Conservation (phyloP, 73 alveolate species). For the Effrenium voratum region DNA sequence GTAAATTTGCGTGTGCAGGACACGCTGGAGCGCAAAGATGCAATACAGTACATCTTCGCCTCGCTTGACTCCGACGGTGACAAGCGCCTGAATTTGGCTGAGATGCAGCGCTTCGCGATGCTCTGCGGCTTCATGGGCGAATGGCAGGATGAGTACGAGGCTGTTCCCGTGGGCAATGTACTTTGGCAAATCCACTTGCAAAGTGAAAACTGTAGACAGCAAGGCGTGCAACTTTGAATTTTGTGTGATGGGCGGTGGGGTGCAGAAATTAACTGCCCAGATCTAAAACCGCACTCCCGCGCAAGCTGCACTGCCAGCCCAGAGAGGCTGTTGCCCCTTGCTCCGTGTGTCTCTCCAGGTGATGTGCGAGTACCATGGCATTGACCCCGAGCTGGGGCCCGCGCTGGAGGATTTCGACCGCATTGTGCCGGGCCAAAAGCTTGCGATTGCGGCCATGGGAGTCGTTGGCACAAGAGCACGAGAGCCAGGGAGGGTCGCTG, state of each 20-base stretch:
- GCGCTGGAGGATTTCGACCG: slow-evolving; percentile 40
- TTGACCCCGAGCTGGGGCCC: background rate
- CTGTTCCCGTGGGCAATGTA: background rate
- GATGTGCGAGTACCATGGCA: slow-evolving; percentile 68
- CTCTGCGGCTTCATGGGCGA: slow-evolving; percentile 44
- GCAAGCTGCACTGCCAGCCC: too few relatives aligned
- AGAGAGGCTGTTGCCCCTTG: too few relatives aligned
- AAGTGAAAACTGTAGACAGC: too few relatives aligned
- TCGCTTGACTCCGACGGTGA: slow-evolving; percentile 66
- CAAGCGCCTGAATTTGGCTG: slow-evolving; percentile 36
- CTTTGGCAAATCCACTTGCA: too few relatives aligned
- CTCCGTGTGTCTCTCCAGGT: slow-evolving; percentile 22
- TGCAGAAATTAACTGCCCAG: too few relatives aligned
- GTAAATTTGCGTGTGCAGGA: too few relatives aligned
- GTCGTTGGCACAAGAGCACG: too few relatives aligned
- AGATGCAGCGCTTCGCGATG: slow-evolving; percentile 67
- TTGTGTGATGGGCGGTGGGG: too few relatives aligned
- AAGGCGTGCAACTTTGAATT: too few relatives aligned
- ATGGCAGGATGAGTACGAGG: slow-evolving; percentile 84
- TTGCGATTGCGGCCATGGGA: too few relatives aligned
- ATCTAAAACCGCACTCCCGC: too few relatives aligned
- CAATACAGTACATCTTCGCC: slow-evolving; percentile 7
- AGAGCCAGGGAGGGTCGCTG: too few relatives aligned
- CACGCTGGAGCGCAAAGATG: slow-evolving; percentile 55
- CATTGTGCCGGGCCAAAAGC: background rate